phyloP scores from a whole-genome alignment of 139 green algal species.

The Picocystis salinarum region DNA sequence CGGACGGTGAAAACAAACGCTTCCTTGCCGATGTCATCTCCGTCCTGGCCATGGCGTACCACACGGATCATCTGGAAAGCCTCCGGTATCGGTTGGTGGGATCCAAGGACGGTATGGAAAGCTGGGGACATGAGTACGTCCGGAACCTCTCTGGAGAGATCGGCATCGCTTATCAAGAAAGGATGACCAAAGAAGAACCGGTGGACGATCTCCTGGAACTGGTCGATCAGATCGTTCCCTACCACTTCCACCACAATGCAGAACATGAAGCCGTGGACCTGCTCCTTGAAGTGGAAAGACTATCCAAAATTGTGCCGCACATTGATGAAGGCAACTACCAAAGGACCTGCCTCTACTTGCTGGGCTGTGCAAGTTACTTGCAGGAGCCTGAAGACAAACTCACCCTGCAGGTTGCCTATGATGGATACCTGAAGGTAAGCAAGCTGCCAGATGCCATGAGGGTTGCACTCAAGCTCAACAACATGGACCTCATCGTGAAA shows the following conservation, averaged over 20 bases:
- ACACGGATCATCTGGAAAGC: conserved; percentile 46
- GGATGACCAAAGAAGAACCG: conserved; percentile 9
- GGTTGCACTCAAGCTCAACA: conserved; percentile 23
- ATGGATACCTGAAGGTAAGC: conserved; percentile 52
- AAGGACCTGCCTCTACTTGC: conserved; percentile 82
- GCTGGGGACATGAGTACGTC: conserved; percentile 92
- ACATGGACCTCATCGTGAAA: conserved; percentile 18
- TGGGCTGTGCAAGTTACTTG: conserved; percentile 68
- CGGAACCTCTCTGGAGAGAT: conserved; percentile 82
- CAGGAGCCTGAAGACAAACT: conserved; percentile 72
- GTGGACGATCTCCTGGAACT: conserved; percentile 64
- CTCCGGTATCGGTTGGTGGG: conserved; percentile 64
- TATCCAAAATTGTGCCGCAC: conserved; percentile 49
- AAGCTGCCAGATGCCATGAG: conserved; percentile 67
- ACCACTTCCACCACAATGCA: conserved; percentile 92
- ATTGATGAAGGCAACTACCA: conserved; percentile 70
- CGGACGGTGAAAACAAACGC: conserved; percentile 17
- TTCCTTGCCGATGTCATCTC: conserved; percentile 85
- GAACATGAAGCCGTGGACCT: conserved; percentile 97
- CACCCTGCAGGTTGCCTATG: conserved; percentile 57
- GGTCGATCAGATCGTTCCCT: conserved; percentile 82
- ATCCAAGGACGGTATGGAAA: conserved; percentile 24
- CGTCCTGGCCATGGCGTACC: conserved; percentile 56
- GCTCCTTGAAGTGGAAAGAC: conserved; percentile 83
- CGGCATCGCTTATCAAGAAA: conserved; percentile 39